Conservation (phyloP, 2,329 filamentous ascomycete genomes). For the Colletotrichum brevisporum region DNA sequence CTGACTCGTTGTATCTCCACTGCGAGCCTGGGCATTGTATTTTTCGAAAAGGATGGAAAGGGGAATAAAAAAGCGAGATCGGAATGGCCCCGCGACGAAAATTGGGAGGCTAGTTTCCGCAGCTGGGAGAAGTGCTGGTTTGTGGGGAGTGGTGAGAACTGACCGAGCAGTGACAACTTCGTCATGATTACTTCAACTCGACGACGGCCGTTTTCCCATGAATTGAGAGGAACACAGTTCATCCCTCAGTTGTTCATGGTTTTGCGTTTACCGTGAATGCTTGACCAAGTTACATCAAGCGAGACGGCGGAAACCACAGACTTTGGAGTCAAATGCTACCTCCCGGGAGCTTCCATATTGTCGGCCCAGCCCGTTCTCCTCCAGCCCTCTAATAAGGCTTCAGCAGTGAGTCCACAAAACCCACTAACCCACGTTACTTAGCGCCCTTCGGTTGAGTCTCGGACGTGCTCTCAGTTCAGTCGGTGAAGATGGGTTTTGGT, state of each 20-base stretch:
- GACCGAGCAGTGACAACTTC: background rate
- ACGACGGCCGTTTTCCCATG: background rate
- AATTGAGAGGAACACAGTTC: no score
- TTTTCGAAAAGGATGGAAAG: background rate
- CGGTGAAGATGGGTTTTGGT: background rate
- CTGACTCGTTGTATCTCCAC: constrained; percentile 26
- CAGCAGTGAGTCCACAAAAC: background rate
- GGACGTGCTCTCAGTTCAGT: background rate
- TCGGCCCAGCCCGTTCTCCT: constrained; percentile 4
- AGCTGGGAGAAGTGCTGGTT: background rate
- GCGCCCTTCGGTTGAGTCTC: background rate
- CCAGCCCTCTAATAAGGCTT: background rate
- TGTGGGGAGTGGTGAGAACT: background rate
- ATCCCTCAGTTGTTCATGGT: background rate
- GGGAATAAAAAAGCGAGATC: background rate
- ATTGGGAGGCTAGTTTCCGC: background rate
- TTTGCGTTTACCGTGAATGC: background rate
- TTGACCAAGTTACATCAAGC: background rate
- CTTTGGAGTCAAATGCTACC: constrained; percentile 3
- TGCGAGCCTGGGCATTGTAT: constrained; percentile 11
- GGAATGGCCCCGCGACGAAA: background rate
- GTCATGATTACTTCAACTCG: background rate
- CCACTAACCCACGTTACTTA: background rate
- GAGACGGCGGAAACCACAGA: background rate
- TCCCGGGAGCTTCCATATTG: background rate